Evolutionary conservation across 164 flowering plant species (phyloP), one percentile per base, ranked within the genome.

Genomic region (Taxillus chinensis): DNA sequence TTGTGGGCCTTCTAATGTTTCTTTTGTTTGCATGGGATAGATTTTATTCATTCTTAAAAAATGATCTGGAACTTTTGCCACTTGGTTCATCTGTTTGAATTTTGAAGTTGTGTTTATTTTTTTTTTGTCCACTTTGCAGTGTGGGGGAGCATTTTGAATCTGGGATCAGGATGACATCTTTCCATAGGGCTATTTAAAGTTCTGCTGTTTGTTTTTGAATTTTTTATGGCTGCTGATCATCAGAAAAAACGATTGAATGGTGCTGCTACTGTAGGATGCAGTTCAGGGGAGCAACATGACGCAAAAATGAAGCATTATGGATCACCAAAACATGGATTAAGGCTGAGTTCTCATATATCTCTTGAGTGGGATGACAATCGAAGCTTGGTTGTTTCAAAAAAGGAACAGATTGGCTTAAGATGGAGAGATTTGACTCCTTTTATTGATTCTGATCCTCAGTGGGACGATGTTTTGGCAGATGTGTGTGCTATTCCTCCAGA

Each of bases 221-320:
- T 70, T 52, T 52, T 62, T 65, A 90, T 87, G 95, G 89, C 80
- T 6, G 84, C 92, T 74, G 88, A 82, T 79, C 92, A 86, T 64
- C 75, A 79, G 59, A 86, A 82, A 71, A 87, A 74, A 61, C 81
- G 83, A 57, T 56, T 73, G 65, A 83, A 74, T 77, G 74, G 76
- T 73, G 71, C 80, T 50, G 78, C 69, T 55, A 9, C 74, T 61
- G 61, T 60, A 11, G 79, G 73, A 41, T 79, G 74, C 67, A 75
- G 71, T 77, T 76, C 77, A 39, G 73, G 71, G 69, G 81, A 80
- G 54, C 82, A 75, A 43, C 45, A 62, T 60, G 73, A 69, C 68
- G 69, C 63, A 15, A 89, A 82, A 69, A 83, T 74, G 81, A 85
- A 78, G 74, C 75, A 64, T 61, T 51, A 66, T 55, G 80, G 52